These are phyloP conservation scores for Xylaria acuta DNA, from an alignment of 495 filamentous ascomycete genomes.

Conservation along the genomic window DNA sequence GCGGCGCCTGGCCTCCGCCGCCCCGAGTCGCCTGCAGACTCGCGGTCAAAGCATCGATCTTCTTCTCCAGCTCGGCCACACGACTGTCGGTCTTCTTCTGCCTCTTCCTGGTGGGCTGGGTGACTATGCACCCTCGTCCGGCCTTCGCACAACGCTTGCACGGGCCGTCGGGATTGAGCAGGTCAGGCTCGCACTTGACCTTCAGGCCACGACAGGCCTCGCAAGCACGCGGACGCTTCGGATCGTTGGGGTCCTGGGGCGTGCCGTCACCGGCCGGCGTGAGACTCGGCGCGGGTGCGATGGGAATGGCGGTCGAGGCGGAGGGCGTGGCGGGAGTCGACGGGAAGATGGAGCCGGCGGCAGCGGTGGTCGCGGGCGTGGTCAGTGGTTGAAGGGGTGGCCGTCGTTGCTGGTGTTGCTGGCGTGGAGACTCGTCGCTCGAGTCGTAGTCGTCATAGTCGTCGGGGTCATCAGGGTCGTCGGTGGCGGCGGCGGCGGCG, in stretches of 20 bases:
- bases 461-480: background rate
- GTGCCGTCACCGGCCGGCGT: slow-evolving; percentile 6
- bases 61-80: slow-evolving; percentile 91
- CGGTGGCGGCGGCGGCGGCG: background rate
- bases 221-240: slow-evolving; percentile 79
- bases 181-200: slow-evolving; percentile 84
- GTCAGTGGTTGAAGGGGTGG: background rate
- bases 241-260: slow-evolving; percentile 55
- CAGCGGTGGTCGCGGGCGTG: background rate
- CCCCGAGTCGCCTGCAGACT: slow-evolving; percentile 67
- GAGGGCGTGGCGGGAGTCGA: background rate
- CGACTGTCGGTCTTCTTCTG: slow-evolving; percentile 94
- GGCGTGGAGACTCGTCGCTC: slow-evolving; percentile 15
- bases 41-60: slow-evolving; percentile 88
- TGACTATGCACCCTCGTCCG: slow-evolving; percentile 77
- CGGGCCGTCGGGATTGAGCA: slow-evolving; percentile 63
- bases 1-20: slow-evolving; percentile 32
- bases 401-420: slow-evolving; percentile 22
- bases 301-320: background rate
- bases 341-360: background rate
- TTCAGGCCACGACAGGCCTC: slow-evolving; percentile 91
- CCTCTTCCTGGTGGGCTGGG: slow-evolving; percentile 80
- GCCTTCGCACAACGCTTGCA: slow-evolving; percentile 92
- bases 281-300: background rate
- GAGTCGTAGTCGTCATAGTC: slow-evolving; percentile 1